Evolutionary conservation across 164 flowering plant genomes (phyloP).

Genomic region (Macadamia integrifolia): DNA sequence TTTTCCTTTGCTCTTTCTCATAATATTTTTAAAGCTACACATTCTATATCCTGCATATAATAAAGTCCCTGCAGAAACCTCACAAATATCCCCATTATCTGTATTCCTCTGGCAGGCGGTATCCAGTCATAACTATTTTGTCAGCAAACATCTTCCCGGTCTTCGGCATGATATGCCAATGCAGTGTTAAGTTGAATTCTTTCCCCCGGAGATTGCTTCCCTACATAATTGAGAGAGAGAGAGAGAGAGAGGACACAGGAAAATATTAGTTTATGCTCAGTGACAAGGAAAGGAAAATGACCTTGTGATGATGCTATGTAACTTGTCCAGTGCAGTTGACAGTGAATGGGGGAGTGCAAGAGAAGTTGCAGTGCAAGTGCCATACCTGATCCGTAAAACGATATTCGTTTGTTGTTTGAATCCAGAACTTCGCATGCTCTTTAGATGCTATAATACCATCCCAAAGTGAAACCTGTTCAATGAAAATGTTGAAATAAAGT

Average conservation of each 20-base stretch:
- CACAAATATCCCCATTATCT: constrained; percentile 30
- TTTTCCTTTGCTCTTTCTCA: background rate
- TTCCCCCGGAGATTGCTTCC: constrained; percentile 79
- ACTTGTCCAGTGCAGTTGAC: background rate
- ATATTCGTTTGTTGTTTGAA: constrained; percentile 72
- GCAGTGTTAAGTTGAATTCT: constrained; percentile 74
- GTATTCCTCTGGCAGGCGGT: constrained; percentile 61
- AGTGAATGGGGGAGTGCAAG: background rate
- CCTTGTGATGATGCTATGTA: too few species aligned
- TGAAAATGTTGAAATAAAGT: background rate
- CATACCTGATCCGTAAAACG: constrained; percentile 75
- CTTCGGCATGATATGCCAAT: constrained; percentile 98
- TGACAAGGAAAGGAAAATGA: too few species aligned
- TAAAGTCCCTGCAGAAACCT: too few species aligned
- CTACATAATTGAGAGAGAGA: constrained; percentile 25
- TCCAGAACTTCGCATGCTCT: constrained; percentile 71
- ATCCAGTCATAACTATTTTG: constrained; percentile 76
- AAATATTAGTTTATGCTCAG: too few species aligned
- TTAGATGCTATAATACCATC: constrained; percentile 83
- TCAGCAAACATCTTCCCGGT: constrained; percentile 92
- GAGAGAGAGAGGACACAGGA: background rate
- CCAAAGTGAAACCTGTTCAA: constrained; percentile 38
- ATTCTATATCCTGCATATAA: too few species aligned
- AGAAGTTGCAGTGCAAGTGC: background rate
- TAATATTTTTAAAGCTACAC: too few species aligned